Conservation (phyloP, 1,284 basidiomycete genomes). For the Pascua sp. region DNA sequence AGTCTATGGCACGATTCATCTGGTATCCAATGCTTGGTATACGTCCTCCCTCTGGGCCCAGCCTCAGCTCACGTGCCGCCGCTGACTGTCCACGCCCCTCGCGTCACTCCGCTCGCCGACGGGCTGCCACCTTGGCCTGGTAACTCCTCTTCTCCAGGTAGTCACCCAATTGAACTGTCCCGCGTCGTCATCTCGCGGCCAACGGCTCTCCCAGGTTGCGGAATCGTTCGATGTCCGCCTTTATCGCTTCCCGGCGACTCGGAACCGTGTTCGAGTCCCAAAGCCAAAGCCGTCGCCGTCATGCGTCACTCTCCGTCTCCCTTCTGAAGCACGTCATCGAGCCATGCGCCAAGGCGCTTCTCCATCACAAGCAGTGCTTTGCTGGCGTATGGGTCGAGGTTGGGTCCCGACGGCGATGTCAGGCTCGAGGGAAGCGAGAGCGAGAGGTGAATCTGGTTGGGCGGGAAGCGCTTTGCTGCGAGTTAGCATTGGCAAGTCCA, state of each 20-base stretch:
- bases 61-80: no score
- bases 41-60: no score
- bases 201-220: not conserved
- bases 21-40: no score
- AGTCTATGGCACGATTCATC: no score
- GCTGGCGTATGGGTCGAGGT: slow-evolving; percentile 37
- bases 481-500: no score
- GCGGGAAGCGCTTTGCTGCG: slow-evolving; percentile 39
- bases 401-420: slow-evolving; percentile 29
- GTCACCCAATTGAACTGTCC: no score
- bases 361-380: slow-evolving; percentile 42
- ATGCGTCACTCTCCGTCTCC: not conserved
- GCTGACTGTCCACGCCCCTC: no score
- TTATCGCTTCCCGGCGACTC: not conserved
- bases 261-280: no score
- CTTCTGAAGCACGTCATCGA: slow-evolving; percentile 24
- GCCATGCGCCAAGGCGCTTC: slow-evolving; percentile 41
- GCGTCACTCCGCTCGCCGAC: no score
- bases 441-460: slow-evolving; percentile 44
- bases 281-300: not conserved
- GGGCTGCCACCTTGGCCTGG: no score
- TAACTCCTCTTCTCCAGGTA: no score
- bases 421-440: slow-evolving; percentile 36
- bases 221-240: not conserved
- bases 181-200: not conserved